Evolutionary conservation across 352 stramenopile genomes (phyloP), one percentile per base, ranked within the genome.

Genomic region (Globisporangium parvum): DNA sequence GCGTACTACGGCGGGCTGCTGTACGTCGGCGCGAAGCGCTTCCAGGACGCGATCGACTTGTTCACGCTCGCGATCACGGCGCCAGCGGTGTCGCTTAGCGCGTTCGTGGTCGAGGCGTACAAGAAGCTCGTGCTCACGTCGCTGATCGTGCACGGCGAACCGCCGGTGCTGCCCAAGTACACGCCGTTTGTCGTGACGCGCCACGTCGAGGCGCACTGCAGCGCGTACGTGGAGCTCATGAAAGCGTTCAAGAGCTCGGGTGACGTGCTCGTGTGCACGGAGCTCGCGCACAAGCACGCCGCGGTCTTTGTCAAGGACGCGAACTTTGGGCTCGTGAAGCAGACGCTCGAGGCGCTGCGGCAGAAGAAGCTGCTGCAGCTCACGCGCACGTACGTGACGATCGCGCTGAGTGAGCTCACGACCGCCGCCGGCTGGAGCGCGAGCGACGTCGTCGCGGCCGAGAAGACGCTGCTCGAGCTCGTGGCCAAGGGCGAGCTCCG

Each of bases 1-100:
- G 77, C 79, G 49, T 95, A 93, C 70, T 93, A 93, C 56, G 84
- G 80, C 45, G 86, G 81, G 14, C 49, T 91, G 44, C 53, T 93
- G 20, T 85, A 79, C 52, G 56, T 90, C 14, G 84, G 86, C 1
- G 65, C 90, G 62, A 93, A 93, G 67, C 72, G 75, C 21, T 92
- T 82, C 56, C 70, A 85, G 45, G 75, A 91, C 17, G 81, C 86
- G 9, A 72, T 84, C 14, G 75, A 91, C 33, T 79, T 88, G 26
- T 81, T 95, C 47, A 65, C 85, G 51, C 63, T 90, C 45, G 78
- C 77, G 1, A 73, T 93, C 45, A 92, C 86, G 17, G 71, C 80
- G 23, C 86, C 86, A 0, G 86, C 86, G 1, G 47, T 83, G 24
- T 74, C 71, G 42, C 71, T 93, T 6, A 92, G 80, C 58, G 82